These are phyloP conservation scores for Limnomonas spitsbergensis DNA, from an alignment of 139 green algal species.

Conservation along the genomic window DNA sequence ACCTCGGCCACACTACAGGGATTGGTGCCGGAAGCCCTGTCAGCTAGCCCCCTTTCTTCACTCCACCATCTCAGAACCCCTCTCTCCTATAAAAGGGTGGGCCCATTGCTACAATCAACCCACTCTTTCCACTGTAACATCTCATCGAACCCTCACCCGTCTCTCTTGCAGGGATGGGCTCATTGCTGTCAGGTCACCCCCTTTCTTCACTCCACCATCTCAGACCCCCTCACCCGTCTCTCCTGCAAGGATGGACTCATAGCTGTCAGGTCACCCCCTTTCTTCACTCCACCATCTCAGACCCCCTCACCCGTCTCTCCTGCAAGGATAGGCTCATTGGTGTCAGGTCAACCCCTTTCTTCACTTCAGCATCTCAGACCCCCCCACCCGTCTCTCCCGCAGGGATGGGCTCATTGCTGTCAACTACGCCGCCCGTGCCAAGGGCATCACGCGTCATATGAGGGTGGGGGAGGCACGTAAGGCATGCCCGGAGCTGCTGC, in stretches of 20 bases:
- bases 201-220: no score
- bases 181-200: no score
- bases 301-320: not conserved
- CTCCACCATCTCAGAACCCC: not conserved
- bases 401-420: constrained; percentile 71
- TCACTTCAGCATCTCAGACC: not conserved
- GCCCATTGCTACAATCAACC: no score
- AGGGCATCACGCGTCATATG: constrained; percentile 80
- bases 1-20: not conserved
- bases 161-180: no score
- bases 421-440: constrained; percentile 83
- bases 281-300: not conserved
- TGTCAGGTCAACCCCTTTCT: no score
- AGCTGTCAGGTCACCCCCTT: no score
- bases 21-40: not conserved
- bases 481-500: constrained; percentile 73
- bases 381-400: not conserved
- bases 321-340: no score
- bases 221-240: no score
- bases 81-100: not conserved
- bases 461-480: constrained; percentile 61
- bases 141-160: no score
- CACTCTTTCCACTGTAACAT: no score
- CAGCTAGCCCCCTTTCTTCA: not conserved
- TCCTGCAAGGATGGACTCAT: no score